phyloP scores from a whole-genome alignment of 1,284 basidiomycete species.

The Sparassis latifolia region DNA sequence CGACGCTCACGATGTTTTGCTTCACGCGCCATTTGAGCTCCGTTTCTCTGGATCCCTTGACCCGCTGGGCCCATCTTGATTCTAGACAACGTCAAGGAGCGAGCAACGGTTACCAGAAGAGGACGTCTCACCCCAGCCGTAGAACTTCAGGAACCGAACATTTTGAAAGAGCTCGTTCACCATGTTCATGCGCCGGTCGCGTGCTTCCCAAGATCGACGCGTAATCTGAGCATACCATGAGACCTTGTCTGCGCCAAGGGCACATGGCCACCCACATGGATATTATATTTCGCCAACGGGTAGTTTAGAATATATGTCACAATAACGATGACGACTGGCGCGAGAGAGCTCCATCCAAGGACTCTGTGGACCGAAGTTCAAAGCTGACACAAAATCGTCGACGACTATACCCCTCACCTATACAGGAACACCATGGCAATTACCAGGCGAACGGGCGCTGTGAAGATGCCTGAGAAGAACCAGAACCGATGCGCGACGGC shows the following conservation, averaged over 20 bases:
- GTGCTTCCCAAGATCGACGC: slow-evolving; percentile 58
- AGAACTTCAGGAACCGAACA: slow-evolving; percentile 65
- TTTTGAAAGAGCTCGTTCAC: slow-evolving; percentile 79
- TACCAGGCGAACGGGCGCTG: slow-evolving; percentile 65
- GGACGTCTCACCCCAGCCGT: slow-evolving; percentile 54
- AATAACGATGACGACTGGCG: slow-evolving; percentile 68
- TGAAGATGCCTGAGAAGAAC: slow-evolving; percentile 63
- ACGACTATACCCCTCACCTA: slow-evolving; percentile 37
- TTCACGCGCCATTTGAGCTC: slow-evolving; percentile 62
- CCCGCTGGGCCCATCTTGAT: slow-evolving; percentile 43
- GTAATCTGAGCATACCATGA: slow-evolving; percentile 37
- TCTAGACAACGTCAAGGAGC: slow-evolving; percentile 11
- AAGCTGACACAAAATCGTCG: background rate
- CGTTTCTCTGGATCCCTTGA: slow-evolving; percentile 43
- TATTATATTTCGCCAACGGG: slow-evolving; percentile 57
- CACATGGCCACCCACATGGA: slow-evolving; percentile 40
- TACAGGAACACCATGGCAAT: slow-evolving; percentile 75
- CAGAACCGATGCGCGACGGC: slow-evolving; percentile 68
- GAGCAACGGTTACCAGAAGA: background rate
- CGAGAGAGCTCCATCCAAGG: slow-evolving; percentile 78
- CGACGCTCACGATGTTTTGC: slow-evolving; percentile 49
- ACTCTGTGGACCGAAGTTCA: slow-evolving; percentile 38
- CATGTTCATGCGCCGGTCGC: slow-evolving; percentile 69
- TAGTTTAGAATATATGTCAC: slow-evolving; percentile 63
- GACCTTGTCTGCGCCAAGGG: background rate